These are phyloP conservation scores for Stropharia rugosoannulata DNA, from an alignment of 768 basidiomycete species.

Conservation along the genomic window DNA sequence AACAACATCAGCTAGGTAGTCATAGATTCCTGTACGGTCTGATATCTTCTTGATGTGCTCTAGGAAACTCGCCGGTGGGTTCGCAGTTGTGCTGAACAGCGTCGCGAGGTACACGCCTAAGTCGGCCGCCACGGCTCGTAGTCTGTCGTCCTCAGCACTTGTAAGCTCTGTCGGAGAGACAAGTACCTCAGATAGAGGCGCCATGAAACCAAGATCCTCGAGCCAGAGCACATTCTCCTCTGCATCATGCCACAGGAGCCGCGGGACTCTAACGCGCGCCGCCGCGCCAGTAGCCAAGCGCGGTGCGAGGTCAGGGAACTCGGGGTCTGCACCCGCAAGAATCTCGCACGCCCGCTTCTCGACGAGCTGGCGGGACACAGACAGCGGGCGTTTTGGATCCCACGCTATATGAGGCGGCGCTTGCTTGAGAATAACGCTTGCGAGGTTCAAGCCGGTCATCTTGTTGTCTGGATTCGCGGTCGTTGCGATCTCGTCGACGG, in stretches of 20 bases:
- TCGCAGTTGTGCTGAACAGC: not conserved
- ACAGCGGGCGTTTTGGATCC: slow-evolving; percentile 11
- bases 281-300: not conserved
- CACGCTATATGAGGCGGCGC: slow-evolving; percentile 8
- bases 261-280: slow-evolving; percentile 5
- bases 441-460: not conserved
- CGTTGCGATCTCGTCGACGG: not conserved
- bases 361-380: slow-evolving; percentile 10
- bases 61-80: slow-evolving; percentile 1
- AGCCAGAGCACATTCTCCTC: slow-evolving; percentile 10
- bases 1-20: slow-evolving; percentile 6
- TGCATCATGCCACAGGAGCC: slow-evolving; percentile 10
- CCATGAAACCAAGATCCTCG: slow-evolving; percentile 11
- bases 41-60: not conserved
- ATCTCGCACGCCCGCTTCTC: slow-evolving; percentile 9
- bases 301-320: not conserved
- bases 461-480: not conserved
- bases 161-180: not conserved
- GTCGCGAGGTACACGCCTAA: slow-evolving; percentile 5
- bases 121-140: not conserved
- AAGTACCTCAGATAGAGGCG: slow-evolving; percentile 7
- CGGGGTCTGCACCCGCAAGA: slow-evolving; percentile 1
- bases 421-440: slow-evolving; percentile 8
- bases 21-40: slow-evolving; percentile 3
- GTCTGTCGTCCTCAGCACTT: not conserved